Conservation (phyloP, 2,329 filamentous ascomycete species). For the Epichloe gansuensis region DNA sequence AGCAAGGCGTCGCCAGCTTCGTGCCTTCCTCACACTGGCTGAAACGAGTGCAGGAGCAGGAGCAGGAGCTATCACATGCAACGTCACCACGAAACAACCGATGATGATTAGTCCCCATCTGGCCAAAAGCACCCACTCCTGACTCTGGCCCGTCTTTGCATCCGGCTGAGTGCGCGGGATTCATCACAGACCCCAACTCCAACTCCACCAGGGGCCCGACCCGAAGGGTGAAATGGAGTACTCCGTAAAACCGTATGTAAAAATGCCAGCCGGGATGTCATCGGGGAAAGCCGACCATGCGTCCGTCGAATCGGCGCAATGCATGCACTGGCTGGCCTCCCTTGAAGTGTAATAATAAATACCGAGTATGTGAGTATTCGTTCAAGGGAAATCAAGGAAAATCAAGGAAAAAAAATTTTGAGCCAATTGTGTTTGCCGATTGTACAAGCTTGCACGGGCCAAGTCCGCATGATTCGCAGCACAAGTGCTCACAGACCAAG, state of each 20-base stretch:
- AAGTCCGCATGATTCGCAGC: not conserved
- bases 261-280: not conserved
- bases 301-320: not conserved
- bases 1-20: not conserved
- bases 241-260: too few species aligned
- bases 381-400: too few species aligned
- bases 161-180: too few species aligned
- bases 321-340: too few species aligned
- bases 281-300: not conserved
- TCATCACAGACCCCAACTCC: too few species aligned
- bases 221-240: not conserved
- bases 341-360: too few species aligned
- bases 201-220: constrained; percentile 1
- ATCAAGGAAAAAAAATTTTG: too few species aligned
- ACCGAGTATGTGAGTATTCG: too few species aligned
- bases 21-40: not conserved
- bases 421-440: not conserved
- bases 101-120: not conserved
- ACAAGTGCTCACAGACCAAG: not conserved
- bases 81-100: not conserved
- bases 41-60: not conserved
- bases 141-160: too few species aligned
- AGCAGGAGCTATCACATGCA: too few species aligned
- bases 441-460: not conserved
- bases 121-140: too few species aligned